phyloP scores from a whole-genome alignment of 331 rosid species.

The Acacia pycnantha region DNA sequence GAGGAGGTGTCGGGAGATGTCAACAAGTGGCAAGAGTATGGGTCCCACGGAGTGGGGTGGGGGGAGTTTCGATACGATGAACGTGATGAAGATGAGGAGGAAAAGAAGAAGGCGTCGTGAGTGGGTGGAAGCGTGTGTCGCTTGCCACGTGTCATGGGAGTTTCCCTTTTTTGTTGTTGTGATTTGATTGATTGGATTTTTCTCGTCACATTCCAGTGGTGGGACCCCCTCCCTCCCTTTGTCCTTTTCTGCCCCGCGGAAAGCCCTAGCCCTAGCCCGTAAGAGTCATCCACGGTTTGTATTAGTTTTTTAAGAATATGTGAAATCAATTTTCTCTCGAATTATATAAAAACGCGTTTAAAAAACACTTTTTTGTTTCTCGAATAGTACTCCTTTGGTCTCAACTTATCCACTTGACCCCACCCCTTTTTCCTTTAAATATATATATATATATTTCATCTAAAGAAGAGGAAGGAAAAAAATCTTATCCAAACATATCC shows the following conservation, averaged over 20 bases:
- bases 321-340: too few relatives aligned
- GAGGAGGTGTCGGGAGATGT: not conserved
- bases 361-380: too few relatives aligned
- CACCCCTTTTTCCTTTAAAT: too few relatives aligned
- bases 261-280: not conserved
- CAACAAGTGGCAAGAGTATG: not conserved
- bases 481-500: too few relatives aligned
- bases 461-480: too few relatives aligned
- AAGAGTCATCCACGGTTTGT: too few relatives aligned
- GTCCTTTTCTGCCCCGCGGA: conserved; percentile 4
- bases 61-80: not conserved
- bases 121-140: not conserved
- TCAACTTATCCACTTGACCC: too few relatives aligned
- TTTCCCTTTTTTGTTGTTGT: not conserved
- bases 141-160: conserved; percentile 25
- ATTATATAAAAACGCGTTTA: too few relatives aligned
- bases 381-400: too few relatives aligned
- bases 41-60: not conserved
- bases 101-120: not conserved
- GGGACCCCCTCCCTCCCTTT: conserved; percentile 7
- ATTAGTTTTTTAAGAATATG: too few relatives aligned
- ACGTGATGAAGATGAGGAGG: too few relatives aligned
- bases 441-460: too few relatives aligned
- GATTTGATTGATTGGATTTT: conserved; percentile 33
- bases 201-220: conserved; percentile 14